Evolutionary conservation across 257 asterid species (phyloP).

Genomic region (Solanum appendiculatum): DNA sequence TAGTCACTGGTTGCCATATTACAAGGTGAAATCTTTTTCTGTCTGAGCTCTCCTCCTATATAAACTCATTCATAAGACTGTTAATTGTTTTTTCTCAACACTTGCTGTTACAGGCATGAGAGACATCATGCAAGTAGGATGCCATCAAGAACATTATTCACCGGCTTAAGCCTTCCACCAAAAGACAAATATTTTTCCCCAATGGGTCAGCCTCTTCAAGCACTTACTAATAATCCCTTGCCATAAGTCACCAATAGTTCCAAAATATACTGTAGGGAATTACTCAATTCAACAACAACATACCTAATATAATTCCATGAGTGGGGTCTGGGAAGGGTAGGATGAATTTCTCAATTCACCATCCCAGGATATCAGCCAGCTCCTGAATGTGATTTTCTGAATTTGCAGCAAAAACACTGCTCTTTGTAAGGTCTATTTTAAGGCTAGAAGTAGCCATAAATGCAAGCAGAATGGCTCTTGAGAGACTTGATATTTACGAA

Average conservation of each 20-base stretch:
- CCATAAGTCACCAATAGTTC: background rate
- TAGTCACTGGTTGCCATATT: background rate
- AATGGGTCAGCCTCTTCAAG: background rate
- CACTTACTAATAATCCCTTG: background rate
- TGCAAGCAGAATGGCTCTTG: background rate
- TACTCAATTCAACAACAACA: background rate
- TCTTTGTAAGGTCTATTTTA: background rate
- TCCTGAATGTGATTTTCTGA: background rate
- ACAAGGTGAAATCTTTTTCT: background rate
- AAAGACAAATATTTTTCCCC: background rate
- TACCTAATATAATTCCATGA: background rate
- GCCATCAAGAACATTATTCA: background rate
- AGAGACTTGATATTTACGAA: background rate
- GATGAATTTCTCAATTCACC: background rate
- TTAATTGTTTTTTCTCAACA: background rate
- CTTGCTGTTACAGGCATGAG: background rate
- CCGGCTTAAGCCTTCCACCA: background rate
- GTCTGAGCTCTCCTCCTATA: background rate
- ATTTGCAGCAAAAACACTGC: background rate
- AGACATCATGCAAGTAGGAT: background rate
- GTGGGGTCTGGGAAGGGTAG: background rate
- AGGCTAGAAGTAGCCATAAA: background rate
- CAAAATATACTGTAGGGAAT: background rate
- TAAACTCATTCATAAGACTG: background rate
- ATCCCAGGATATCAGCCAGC: background rate